Base-by-base conservation (phyloP, 2,329 filamentous ascomycete species). In the Cordyceps militaris region DNA sequence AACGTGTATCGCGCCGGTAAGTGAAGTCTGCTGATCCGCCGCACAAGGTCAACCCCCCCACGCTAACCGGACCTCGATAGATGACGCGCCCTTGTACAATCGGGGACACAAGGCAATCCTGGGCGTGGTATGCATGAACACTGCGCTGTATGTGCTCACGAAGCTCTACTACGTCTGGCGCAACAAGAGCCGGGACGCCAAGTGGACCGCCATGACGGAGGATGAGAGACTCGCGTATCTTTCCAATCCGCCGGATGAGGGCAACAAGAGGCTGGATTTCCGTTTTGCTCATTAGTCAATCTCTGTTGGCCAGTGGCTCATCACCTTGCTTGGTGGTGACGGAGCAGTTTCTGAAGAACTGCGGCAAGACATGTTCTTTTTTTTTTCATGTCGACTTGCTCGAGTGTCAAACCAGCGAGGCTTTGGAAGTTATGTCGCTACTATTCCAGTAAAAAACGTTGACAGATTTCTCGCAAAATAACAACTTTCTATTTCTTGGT, bases 141-240 rank as follows among this genome's bases (percentile, higher is more conserved):
- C 83, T 24, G 63, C 72, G 1, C 57, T 81, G 4, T 81, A 82
- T 47, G 60, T 78, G 1, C 69, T 71, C 0, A 73, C 76, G 19
- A 83, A 83, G 66, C 43, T 71, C 1, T 84, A 80, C 63, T 85
- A 85, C 62, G 65, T 78, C 1, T 66, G 63, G 55, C 69, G 77
- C 6, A 84, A 84, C 59, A 71, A 68, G 61, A 65, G 61, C 19
- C 71, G 75, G 26, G 76, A 76, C 19, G 60, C 58, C 19, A 70
- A 70, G 36, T 83, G 81, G 80, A 66, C 71, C 24, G 67, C 66
- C 2, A 77, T 83, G 77, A 74, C 67, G 3, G 64, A 66, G 11
- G 75, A 77, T 26, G 63, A 75, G 60, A 65, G 66, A 52, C 58
- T 65, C 0, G 49, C 65, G 1, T 74, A 75, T 43, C 56, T 70